Conservation (phyloP, 2,329 filamentous ascomycete genomes). For the Pseudocercospora pini-densiflorae region DNA sequence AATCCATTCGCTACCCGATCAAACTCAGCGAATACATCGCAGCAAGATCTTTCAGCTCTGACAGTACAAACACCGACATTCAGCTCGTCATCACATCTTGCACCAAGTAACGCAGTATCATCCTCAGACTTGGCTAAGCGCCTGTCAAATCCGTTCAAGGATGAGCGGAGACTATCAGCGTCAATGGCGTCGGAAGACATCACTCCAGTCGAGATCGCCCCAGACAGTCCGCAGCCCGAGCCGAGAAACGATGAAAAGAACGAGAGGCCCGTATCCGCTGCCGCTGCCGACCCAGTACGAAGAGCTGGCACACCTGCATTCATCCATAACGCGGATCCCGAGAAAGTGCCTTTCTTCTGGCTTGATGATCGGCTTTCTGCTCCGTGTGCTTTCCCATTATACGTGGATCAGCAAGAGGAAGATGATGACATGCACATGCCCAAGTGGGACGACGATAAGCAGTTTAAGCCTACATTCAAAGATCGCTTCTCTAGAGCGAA, state of each 20-base stretch:
- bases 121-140: constrained; percentile 34
- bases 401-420: constrained; percentile 55
- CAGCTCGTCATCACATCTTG: constrained; percentile 33
- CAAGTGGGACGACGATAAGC: constrained; percentile 53
- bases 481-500: constrained; percentile 53
- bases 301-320: constrained; percentile 33
- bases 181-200: constrained; percentile 32
- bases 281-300: constrained; percentile 17
- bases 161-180: constrained; percentile 35
- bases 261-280: constrained; percentile 18
- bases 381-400: constrained; percentile 52
- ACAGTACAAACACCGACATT: constrained; percentile 28
- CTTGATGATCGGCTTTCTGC: constrained; percentile 54
- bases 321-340: constrained; percentile 37
- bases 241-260: constrained; percentile 23
- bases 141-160: constrained; percentile 41
- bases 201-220: constrained; percentile 28
- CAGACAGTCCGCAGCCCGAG: constrained; percentile 19
- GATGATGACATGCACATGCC: constrained; percentile 62
- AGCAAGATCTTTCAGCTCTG: constrained; percentile 34
- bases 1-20: constrained; percentile 43
- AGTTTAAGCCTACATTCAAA: constrained; percentile 47
- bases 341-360: constrained; percentile 46
- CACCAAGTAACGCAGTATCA: constrained; percentile 25
- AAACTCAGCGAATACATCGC: constrained; percentile 40